Conservation (phyloP, 352 stramenopile genomes). For the Nothophytophthora sp. region DNA sequence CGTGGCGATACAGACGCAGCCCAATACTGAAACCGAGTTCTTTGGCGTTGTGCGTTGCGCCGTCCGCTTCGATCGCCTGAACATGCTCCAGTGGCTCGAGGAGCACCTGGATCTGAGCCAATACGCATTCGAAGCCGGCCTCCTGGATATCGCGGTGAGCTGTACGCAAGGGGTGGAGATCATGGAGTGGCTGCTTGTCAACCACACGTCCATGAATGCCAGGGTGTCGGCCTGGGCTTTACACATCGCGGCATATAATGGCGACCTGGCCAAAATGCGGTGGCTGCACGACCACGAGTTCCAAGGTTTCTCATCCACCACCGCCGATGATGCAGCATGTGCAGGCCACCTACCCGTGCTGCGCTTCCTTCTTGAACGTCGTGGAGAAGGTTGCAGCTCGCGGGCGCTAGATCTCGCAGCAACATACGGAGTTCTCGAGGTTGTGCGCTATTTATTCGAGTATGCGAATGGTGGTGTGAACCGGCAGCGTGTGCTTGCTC, state of each 20-base stretch:
- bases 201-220: slow-evolving; percentile 2
- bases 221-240: slow-evolving; percentile 28
- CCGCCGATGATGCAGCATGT: slow-evolving; percentile 25
- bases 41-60: slow-evolving; percentile 25
- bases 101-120: slow-evolving; percentile 10
- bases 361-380: slow-evolving; percentile 40
- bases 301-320: slow-evolving; percentile 22
- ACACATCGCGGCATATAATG: slow-evolving; percentile 22
- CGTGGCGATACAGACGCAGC: slow-evolving; percentile 6
- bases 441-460: slow-evolving; percentile 46
- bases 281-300: slow-evolving; percentile 31
- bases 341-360: slow-evolving; percentile 43
- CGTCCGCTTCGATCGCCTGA: slow-evolving; percentile 26
- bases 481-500: slow-evolving; percentile 14
- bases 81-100: slow-evolving; percentile 26
- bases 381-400: slow-evolving; percentile 34
- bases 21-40: slow-evolving; percentile 24
- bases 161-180: slow-evolving; percentile 17
- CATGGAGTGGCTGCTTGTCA: slow-evolving; percentile 26
- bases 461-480: slow-evolving; percentile 15
- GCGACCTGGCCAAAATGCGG: slow-evolving; percentile 26
- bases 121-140: slow-evolving; percentile 24
- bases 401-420: slow-evolving; percentile 50
- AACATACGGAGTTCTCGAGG: slow-evolving; percentile 49
- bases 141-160: slow-evolving; percentile 34